Evolutionary conservation across 2,329 filamentous ascomycete species (phyloP).

Genomic region (Xylariaceae sp.): DNA sequence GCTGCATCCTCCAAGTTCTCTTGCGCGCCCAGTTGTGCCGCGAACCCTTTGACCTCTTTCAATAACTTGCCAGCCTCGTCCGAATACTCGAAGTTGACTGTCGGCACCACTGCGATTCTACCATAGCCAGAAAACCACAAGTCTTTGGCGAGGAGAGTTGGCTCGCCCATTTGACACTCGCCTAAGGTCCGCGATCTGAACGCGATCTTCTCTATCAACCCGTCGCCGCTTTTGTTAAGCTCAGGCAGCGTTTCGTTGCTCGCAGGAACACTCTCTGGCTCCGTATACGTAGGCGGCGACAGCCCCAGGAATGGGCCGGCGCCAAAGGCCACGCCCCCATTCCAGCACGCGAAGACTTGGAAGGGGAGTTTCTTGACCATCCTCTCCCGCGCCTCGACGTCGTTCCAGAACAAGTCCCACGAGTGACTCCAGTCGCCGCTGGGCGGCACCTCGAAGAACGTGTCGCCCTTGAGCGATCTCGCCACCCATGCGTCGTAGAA

Average conservation of each 20-base stretch:
- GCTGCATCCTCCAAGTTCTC: slow-evolving; percentile 24
- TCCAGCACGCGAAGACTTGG: slow-evolving; percentile 60
- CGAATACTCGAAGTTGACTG: slow-evolving; percentile 51
- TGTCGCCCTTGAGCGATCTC: slow-evolving; percentile 47
- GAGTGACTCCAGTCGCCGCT: slow-evolving; percentile 45
- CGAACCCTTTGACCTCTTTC: slow-evolving; percentile 48
- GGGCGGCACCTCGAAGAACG: slow-evolving; percentile 49
- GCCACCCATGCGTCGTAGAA: slow-evolving; percentile 54
- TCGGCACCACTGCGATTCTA: slow-evolving; percentile 52
- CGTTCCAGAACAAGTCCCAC: slow-evolving; percentile 50
- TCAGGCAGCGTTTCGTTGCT: not conserved
- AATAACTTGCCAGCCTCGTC: slow-evolving; percentile 39
- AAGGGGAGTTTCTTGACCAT: slow-evolving; percentile 39
- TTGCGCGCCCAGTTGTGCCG: slow-evolving; percentile 28
- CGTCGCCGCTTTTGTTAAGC: not conserved
- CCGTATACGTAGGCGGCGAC: not conserved
- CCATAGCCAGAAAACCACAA: slow-evolving; percentile 46
- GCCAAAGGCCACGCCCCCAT: slow-evolving; percentile 46
- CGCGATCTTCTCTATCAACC: slow-evolving; percentile 28
- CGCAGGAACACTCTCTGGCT: not conserved
- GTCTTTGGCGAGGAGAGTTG: slow-evolving; percentile 50
- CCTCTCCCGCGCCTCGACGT: slow-evolving; percentile 29
- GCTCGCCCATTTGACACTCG: slow-evolving; percentile 53
- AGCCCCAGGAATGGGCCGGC: slow-evolving; percentile 40
- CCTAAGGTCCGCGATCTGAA: slow-evolving; percentile 37